These are phyloP conservation scores for Dalbergia cultrata DNA, from an alignment of 306 rosid species.

Conservation along the genomic window DNA sequence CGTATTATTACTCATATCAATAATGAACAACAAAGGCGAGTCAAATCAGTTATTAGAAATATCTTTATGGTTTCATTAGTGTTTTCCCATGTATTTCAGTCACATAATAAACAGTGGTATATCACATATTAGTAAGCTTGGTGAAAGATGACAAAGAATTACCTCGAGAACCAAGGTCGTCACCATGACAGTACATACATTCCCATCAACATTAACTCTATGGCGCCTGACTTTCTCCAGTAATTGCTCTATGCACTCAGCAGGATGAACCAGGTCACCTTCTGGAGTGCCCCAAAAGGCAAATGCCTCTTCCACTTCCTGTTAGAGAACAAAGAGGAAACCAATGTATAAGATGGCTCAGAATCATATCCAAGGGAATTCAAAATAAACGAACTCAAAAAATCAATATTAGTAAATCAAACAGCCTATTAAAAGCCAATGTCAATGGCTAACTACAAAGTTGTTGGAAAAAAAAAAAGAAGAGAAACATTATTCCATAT, in stretches of 20 bases:
- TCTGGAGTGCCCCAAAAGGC: slow-evolving; percentile 87
- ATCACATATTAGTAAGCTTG: background rate
- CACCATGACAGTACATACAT: slow-evolving; percentile 86
- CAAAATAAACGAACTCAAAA: background rate
- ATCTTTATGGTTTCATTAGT: background rate
- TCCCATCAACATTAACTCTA: slow-evolving; percentile 85
- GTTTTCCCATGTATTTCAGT: slow-evolving; percentile 32
- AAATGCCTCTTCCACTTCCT: slow-evolving; percentile 80
- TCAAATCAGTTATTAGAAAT: no score
- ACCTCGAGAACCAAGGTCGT: slow-evolving; percentile 88
- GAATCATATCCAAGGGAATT: background rate
- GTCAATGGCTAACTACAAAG: background rate
- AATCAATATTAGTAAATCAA: background rate
- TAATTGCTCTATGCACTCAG: slow-evolving; percentile 86
- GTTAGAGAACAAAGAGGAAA: slow-evolving; percentile 41
- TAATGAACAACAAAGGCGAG: no score
- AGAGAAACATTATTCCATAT: background rate
- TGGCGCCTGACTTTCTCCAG: slow-evolving; percentile 91
- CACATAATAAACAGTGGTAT: slow-evolving; percentile 19
- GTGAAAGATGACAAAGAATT: slow-evolving; percentile 32
- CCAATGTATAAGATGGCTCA: slow-evolving; percentile 7
- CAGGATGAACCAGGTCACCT: slow-evolving; percentile 87
- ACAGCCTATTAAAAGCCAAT: background rate
- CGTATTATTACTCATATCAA: no score
- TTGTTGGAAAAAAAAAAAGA: background rate